Percentiles rank a stretch among this genome's conserved stretches.
Conservation (phyloP, 257 asterid genomes). For the Ballota nigra region DNA sequence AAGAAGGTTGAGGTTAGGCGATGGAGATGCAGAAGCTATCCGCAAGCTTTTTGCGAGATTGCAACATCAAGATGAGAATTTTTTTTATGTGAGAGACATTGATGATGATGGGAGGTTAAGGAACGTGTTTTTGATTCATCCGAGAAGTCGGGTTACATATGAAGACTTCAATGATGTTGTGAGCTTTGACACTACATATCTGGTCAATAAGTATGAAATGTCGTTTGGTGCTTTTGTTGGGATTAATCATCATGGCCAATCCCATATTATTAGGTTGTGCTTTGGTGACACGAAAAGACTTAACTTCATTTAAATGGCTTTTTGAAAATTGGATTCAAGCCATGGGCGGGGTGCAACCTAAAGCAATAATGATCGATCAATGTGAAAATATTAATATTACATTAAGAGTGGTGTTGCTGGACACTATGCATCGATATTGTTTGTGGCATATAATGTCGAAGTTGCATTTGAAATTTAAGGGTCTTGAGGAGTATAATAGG, state of each 20-base stretch:
- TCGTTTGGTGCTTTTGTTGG: neutral
- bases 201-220: neutral
- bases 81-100: neutral
- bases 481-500: no score
- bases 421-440: no score
- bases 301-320: neutral
- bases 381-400: no score
- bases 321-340: neutral
- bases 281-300: neutral
- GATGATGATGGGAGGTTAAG: neutral
- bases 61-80: no score
- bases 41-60: neutral
- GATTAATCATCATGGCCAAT: neutral
- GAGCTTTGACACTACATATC: neutral
- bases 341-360: no score
- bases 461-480: no score
- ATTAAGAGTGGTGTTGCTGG: no score
- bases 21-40: neutral
- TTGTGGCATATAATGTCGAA: no score
- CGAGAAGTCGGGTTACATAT: neutral
- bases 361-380: no score
- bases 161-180: no score
- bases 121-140: neutral
- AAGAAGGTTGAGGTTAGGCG: neutral
- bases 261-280: no score